Conservation (phyloP, 1,284 basidiomycete genomes). For the Stereum hirsutum region DNA sequence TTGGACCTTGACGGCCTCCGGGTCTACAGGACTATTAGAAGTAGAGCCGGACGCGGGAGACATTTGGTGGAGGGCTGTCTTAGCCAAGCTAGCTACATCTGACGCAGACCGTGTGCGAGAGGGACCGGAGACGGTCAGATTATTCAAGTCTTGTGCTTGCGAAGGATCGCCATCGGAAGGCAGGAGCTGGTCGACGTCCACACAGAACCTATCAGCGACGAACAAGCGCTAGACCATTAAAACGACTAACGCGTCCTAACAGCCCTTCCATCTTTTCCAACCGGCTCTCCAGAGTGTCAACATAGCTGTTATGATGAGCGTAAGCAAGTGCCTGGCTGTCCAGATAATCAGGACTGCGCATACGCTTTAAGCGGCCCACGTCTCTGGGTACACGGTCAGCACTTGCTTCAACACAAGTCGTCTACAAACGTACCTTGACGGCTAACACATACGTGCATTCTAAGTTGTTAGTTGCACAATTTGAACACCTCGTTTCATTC, state of each 20-base stretch:
- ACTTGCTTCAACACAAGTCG: no score
- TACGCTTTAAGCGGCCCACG: slow-evolving; percentile 12
- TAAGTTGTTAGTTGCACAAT: slow-evolving; percentile 4
- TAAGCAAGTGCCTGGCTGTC: background rate
- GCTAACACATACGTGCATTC: slow-evolving; percentile 10
- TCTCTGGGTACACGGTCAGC: slow-evolving; percentile 1
- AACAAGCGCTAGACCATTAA: slow-evolving; percentile 6
- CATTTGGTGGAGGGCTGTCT: background rate
- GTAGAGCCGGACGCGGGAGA: background rate
- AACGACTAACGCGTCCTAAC: slow-evolving; percentile 38
- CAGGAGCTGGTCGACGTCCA: background rate
- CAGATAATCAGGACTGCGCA: background rate
- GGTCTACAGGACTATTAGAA: no score
- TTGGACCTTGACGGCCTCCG: slow-evolving; percentile 12
- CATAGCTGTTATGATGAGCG: slow-evolving; percentile 34
- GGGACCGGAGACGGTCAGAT: background rate
- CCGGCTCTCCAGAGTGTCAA: slow-evolving; percentile 65
- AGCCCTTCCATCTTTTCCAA: slow-evolving; percentile 65
- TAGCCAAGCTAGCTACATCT: background rate
- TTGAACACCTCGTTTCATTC: slow-evolving; percentile 5
- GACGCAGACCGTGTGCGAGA: background rate
- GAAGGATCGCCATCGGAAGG: background rate
- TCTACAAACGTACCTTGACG: slow-evolving; percentile 4
- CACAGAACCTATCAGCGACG: slow-evolving; percentile 1
- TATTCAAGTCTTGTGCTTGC: background rate